Evolutionary conservation across 345 rosid genomes (phyloP).

Genomic region (Eucalyptus cladocalyx): DNA sequence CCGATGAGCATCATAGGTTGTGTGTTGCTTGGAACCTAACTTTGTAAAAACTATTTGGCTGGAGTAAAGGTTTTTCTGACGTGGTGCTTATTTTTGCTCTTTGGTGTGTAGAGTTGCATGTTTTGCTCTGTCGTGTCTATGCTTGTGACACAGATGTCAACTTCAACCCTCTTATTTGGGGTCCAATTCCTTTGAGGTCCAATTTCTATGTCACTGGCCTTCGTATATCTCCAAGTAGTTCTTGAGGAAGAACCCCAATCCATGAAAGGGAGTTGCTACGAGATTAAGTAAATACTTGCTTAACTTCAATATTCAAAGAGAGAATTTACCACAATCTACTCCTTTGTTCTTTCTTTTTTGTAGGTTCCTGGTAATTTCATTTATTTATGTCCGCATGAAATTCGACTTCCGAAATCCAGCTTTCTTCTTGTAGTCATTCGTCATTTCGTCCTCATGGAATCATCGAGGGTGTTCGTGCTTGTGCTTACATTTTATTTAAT

Average conservation of each 20-base stretch:
- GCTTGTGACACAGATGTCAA: background rate
- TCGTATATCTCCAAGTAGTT: background rate
- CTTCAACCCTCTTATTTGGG: background rate
- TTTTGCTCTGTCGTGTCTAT: background rate
- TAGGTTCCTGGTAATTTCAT: background rate
- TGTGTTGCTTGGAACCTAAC: background rate
- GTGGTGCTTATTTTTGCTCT: background rate
- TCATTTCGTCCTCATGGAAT: background rate
- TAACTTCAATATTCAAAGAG: background rate
- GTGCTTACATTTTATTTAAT: background rate
- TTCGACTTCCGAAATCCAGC: accelerated
- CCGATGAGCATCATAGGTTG: no score
- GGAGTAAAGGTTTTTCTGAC: background rate
- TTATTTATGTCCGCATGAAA: background rate
- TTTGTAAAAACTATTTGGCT: background rate
- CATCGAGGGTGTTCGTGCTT: background rate
- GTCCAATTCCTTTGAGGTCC: background rate
- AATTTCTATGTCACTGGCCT: background rate
- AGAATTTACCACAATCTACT: background rate
- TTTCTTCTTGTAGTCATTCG: background rate
- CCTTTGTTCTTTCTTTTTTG: background rate
- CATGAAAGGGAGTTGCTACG: accelerated
- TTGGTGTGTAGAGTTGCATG: background rate
- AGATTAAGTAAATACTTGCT: accelerated
- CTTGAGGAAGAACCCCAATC: background rate